Conservation (phyloP, 176 grass and related monocot species). For the Raddia distichophylla region DNA sequence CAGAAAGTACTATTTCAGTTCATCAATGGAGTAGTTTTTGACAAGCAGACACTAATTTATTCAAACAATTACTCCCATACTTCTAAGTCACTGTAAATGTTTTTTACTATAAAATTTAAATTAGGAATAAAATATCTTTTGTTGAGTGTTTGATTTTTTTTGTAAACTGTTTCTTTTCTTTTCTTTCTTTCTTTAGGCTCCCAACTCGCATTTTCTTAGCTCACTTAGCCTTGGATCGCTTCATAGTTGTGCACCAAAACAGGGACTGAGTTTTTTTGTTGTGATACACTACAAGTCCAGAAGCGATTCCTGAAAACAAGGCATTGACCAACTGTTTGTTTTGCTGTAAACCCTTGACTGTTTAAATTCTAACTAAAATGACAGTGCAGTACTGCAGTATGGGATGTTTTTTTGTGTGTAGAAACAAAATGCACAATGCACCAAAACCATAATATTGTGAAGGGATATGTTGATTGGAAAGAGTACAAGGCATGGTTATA, state of each 20-base stretch:
- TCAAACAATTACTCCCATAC: background rate
- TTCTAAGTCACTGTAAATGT: background rate
- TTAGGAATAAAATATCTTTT: background rate
- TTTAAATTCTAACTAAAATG: background rate
- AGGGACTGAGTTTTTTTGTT: background rate
- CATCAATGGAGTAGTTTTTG: background rate
- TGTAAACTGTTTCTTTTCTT: too few species aligned
- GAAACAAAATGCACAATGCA: background rate
- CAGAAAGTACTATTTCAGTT: constrained; percentile 12
- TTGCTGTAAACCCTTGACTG: constrained; percentile 4
- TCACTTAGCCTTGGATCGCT: background rate
- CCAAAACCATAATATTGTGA: background rate
- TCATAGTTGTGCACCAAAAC: background rate
- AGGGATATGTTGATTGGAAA: background rate
- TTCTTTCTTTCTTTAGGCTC: too few species aligned
- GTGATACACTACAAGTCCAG: background rate
- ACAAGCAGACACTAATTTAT: constrained; percentile 13
- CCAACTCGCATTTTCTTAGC: constrained; percentile 10
- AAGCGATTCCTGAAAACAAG: background rate
- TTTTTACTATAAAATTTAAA: background rate
- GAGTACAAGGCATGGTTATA: background rate
- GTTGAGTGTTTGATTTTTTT: too few species aligned
- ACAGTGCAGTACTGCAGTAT: background rate
- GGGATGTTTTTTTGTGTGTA: background rate
- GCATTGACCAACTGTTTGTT: background rate